Evolutionary conservation across 2,329 filamentous ascomycete species (phyloP), one percentile per base, ranked within the genome.

Genomic region (Emergomyces orientalis): DNA sequence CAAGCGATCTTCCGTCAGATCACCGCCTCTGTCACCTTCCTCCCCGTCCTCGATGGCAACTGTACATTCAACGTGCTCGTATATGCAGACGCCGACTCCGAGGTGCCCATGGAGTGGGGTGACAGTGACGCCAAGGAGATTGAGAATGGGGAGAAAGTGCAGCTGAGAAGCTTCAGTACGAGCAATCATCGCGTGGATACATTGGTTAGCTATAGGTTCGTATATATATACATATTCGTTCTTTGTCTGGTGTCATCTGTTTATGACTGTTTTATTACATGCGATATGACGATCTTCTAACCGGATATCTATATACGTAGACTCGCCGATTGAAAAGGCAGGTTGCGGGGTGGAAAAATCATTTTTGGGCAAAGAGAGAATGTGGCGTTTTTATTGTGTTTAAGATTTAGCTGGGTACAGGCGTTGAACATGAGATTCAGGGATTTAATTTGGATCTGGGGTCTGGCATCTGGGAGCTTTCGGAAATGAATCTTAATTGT

Each of bases 1-100:
- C 92, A 96, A 70, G 90, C 92, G 58, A 90, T 99, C 66, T 99
- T 99, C 81, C 88, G 94, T 57, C 94, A 99, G 74, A 97, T 99
- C 75, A 99, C 94, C 0, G 94, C 94, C 1, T 96, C 91, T 0
- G 94, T 99, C 62, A 97, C 94, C 0, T 99, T 99, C 74, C 80
- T 99, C 14, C 94, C 94, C 0, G 92, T 97, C 79, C 84, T 99
- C 6, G 87, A 90, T 65, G 92, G 92, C 49, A 90, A 96, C 75
- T 99, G 93, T 81, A 97, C 94, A 13, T 99, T 99, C 82, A 99
- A 99, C 72, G 93, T 99, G 57, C 84, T 99, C 49, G 94, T 99
- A 3, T 99, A 99, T 74, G 94, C 94, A 60, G 93, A 99, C 74
- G 92, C 92, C 22, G 92, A 97, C 76, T 94, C 89, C 63, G 93